These are phyloP conservation scores for Xylaria palmicola DNA, from an alignment of 495 filamentous ascomycete genomes.

Conservation along the genomic window DNA sequence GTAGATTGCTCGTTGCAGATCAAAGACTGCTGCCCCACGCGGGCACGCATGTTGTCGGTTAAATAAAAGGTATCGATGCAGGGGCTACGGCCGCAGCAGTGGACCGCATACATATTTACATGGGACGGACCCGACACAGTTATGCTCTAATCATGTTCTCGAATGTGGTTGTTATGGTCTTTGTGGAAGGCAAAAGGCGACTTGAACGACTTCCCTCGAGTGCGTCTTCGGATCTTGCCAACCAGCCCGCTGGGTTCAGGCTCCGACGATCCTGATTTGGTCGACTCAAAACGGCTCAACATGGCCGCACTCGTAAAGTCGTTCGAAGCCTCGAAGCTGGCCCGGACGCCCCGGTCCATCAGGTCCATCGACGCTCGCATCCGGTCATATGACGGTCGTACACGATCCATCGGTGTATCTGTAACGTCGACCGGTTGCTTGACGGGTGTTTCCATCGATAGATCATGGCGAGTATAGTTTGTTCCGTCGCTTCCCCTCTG, in stretches of 20 bases:
- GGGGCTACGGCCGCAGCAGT: neutral
- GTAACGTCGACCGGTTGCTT: slow-evolving; percentile 36
- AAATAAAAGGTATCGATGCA: slow-evolving; percentile 17
- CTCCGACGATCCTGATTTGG: slow-evolving; percentile 43
- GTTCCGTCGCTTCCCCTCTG: slow-evolving; percentile 94
- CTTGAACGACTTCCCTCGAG: slow-evolving; percentile 35
- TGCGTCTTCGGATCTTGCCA: slow-evolving; percentile 29
- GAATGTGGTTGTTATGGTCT: slow-evolving; percentile 28
- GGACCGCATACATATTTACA: neutral
- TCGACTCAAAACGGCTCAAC: slow-evolving; percentile 79
- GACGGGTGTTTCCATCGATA: slow-evolving; percentile 41
- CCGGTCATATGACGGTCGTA: slow-evolving; percentile 75
- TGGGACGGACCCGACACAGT: neutral
- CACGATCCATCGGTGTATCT: slow-evolving; percentile 58
- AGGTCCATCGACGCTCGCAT: slow-evolving; percentile 74
- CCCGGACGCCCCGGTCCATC: slow-evolving; percentile 45
- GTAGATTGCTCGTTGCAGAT: slow-evolving; percentile 32
- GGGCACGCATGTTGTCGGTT: slow-evolving; percentile 22
- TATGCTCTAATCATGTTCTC: slow-evolving; percentile 27
- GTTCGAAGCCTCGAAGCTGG: slow-evolving; percentile 79
- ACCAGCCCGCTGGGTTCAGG: slow-evolving; percentile 24
- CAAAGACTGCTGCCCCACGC: slow-evolving; percentile 23
- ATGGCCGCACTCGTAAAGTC: slow-evolving; percentile 89
- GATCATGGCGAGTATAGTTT: slow-evolving; percentile 74
- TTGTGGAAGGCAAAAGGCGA: slow-evolving; percentile 26